Conservation (phyloP, 805 yeast genomes). For the Komagataella phaffii region DNA sequence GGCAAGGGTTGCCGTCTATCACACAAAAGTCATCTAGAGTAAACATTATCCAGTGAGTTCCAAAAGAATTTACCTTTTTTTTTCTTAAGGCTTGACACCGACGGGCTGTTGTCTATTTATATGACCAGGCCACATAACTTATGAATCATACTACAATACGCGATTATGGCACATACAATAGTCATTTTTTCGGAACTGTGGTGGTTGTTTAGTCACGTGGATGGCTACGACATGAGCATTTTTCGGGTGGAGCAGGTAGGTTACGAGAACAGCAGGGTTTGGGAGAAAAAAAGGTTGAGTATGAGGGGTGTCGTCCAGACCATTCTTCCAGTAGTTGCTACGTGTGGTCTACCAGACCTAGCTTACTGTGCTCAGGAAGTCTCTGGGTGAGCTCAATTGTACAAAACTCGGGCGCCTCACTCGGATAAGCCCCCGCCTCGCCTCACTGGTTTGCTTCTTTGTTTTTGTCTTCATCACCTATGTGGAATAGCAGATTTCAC, state of each 20-base stretch:
- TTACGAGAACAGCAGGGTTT: too few relatives aligned
- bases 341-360: too few relatives aligned
- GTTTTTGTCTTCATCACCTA: too few relatives aligned
- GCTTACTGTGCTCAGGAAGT: too few relatives aligned
- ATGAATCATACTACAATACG: not conserved
- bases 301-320: too few relatives aligned
- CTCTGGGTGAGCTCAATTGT: too few relatives aligned
- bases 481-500: too few relatives aligned
- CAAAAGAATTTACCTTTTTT: not conserved
- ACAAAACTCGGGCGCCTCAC: too few relatives aligned
- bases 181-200: not conserved
- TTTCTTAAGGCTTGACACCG: not conserved
- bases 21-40: constrained; percentile 7
- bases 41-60: constrained; percentile 1
- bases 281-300: too few relatives aligned
- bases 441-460: too few relatives aligned
- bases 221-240: not conserved
- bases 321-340: not conserved
- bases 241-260: not conserved
- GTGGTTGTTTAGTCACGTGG: not conserved
- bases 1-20: constrained; percentile 7
- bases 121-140: not conserved
- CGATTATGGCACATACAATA: not conserved
- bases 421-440: too few relatives aligned
- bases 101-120: not conserved